Evolutionary conservation across 306 rosid genomes (phyloP).

Genomic region (Canavalia ensiformis): DNA sequence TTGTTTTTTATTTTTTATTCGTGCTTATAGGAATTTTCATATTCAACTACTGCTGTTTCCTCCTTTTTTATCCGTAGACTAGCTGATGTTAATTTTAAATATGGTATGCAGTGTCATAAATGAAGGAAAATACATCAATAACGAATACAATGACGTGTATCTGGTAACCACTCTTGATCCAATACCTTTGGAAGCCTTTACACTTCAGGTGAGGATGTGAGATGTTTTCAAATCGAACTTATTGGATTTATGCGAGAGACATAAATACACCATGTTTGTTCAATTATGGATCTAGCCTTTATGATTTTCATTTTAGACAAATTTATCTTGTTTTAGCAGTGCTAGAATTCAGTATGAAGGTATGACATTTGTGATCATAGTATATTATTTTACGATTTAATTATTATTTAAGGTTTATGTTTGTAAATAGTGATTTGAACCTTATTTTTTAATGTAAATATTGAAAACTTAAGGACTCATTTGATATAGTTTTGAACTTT

Average conservation of each 20-base stretch:
- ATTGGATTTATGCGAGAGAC: conserved; percentile 34
- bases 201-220: conserved; percentile 81
- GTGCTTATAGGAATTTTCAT: conserved; percentile 6
- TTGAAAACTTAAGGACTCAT: not conserved
- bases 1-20: conserved; percentile 2
- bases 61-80: conserved; percentile 39
- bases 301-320: conserved; percentile 21
- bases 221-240: conserved; percentile 30
- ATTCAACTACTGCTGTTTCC: conserved; percentile 17
- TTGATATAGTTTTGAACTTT: no score
- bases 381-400: conserved; percentile 13
- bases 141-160: conserved; percentile 89
- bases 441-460: conserved; percentile 1
- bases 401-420: not conserved
- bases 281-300: conserved; percentile 11
- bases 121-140: conserved; percentile 80
- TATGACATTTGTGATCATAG: conserved; percentile 1
- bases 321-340: conserved; percentile 24
- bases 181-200: conserved; percentile 89
- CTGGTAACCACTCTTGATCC: conserved; percentile 88
- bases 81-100: conserved; percentile 48
- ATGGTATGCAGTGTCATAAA: conserved; percentile 74
- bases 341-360: conserved; percentile 8
- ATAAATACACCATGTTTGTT: conserved; percentile 19
- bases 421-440: conserved; percentile 8